phyloP scores from a whole-genome alignment of 2,329 filamentous ascomycete species.

The Alternaria viburni region DNA sequence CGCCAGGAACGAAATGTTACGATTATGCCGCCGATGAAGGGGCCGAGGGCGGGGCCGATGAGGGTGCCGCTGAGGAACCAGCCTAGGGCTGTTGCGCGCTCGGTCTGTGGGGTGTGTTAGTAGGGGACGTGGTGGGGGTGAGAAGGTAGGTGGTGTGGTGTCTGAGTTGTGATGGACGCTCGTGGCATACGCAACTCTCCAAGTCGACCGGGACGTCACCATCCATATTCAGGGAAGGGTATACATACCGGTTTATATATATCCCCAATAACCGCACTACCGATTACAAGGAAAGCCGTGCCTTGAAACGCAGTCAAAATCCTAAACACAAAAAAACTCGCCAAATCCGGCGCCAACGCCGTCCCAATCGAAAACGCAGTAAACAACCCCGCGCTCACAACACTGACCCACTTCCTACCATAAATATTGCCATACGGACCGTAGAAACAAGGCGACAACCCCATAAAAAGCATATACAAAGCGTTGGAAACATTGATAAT shows the following conservation, averaged over 20 bases:
- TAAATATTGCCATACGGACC: conserved; percentile 67
- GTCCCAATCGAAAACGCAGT: conserved; percentile 74
- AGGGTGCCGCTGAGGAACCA: conserved; percentile 76
- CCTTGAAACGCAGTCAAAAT: conserved; percentile 77
- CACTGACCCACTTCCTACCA: conserved; percentile 60
- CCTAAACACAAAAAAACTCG: conserved; percentile 75
- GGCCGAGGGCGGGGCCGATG: conserved; percentile 66
- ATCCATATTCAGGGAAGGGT: not conserved
- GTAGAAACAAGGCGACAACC: conserved; percentile 67
- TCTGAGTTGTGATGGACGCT: not conserved
- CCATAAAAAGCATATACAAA: conserved; percentile 77
- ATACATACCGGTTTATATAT: conserved; percentile 52
- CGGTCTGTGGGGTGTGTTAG: conserved; percentile 62
- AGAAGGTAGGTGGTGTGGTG: too few relatives aligned
- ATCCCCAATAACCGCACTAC: conserved; percentile 70
- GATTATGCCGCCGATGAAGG: conserved; percentile 76
- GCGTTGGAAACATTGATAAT: conserved; percentile 79
- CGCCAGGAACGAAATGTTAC: conserved; percentile 77
- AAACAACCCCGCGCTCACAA: conserved; percentile 68
- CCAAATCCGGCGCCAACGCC: conserved; percentile 73
- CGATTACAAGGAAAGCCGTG: conserved; percentile 75
- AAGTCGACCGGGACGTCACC: not conserved
- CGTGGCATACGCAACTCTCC: not conserved
- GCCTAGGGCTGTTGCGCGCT: conserved; percentile 73
- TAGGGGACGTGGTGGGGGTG: not conserved